Percentiles rank a stretch among this genome's conserved stretches.
Evolutionary conservation across 1,284 basidiomycete species (phyloP).

Genomic region (Trichosporon sp.): DNA sequence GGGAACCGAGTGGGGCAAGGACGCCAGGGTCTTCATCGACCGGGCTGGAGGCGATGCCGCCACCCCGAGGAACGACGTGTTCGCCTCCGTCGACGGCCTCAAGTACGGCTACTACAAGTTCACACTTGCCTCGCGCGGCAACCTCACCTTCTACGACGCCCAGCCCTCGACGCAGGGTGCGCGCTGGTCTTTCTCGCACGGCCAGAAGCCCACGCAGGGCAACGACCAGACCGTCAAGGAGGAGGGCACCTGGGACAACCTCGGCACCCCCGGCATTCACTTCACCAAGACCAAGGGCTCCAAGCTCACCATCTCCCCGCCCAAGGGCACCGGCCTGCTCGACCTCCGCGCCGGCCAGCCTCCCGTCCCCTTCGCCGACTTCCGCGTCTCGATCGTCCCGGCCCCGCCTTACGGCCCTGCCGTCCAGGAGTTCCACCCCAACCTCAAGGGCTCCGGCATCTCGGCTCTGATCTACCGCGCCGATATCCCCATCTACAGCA

Average conservation of each 20-base stretch:
- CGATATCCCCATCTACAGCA: neutral
- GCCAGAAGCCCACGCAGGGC: neutral
- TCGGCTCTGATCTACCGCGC: neutral
- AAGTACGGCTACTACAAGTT: neutral
- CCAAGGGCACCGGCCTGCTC: neutral
- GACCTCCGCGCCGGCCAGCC: neutral
- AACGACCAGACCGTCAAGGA: neutral
- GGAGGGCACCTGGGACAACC: too few relatives aligned
- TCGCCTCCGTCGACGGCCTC: neutral
- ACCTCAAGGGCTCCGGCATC: neutral
- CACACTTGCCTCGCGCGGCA: neutral
- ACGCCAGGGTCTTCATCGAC: neutral
- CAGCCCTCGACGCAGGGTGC: neutral
- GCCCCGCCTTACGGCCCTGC: neutral
- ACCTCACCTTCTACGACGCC: neutral
- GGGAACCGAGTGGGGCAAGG: neutral
- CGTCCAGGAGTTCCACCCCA: neutral
- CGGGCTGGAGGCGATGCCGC: neutral
- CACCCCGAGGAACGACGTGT: neutral
- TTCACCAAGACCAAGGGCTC: neutral
- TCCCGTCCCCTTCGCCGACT: neutral
- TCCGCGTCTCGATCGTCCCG: neutral
- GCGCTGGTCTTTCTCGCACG: neutral
- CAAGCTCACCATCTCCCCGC: neutral
- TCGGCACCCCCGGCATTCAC: too few relatives aligned